Evolutionary conservation across 305 asterid genomes (phyloP), one percentile per base, ranked within the genome.

Genomic region (Coffea humblotiana): DNA sequence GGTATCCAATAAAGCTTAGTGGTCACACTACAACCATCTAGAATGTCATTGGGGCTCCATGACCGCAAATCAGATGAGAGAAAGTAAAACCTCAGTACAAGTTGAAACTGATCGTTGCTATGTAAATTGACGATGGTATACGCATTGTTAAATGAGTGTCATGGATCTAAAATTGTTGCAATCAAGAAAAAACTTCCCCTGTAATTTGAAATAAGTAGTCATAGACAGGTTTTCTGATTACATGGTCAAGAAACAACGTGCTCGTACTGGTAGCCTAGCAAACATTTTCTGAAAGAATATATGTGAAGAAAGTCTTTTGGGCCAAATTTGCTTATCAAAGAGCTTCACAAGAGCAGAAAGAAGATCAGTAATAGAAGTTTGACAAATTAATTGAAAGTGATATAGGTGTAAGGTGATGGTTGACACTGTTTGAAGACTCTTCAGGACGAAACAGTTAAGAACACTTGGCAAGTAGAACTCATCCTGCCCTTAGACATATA

Each of bases 391-490:
- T 16, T 15, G 60, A 23, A 16, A 7, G 6, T 54, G 60, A 54
- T 6, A 54, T 6, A 54, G 60, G 23, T 54, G 23, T 54, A 54
- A 54, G 60, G 8, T 18, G 51, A 69, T 37, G n/a, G 54, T 52
- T 18, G 52, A 74, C 52, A 11, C 12, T 19, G 35, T 12, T n/a
- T 54, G 65, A 13, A 56, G 48, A 63, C 70, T 75, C 54, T 35
- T 74, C 78, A 74, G 18, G 68, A 32, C 10, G 35, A 25, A 74
- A 61, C 23, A 75, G 47, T 32, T 74, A 29, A 54, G 60, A 58
- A 56, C 32, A 75, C 14, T 45, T 60, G 29, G 58, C 71, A 60
- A 23, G 61, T 76, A 37, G 25, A 63, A 61, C 11, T 2, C n/a
- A 60, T 54, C 60, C 21, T 54, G 66, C 70, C 27, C 19, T 64